A percentile compares a stretch with the other conserved stretches of the same genome.
Evolutionary conservation across 2,329 filamentous ascomycete genomes (phyloP).

Genomic region (Cladosporium colombiae): DNA sequence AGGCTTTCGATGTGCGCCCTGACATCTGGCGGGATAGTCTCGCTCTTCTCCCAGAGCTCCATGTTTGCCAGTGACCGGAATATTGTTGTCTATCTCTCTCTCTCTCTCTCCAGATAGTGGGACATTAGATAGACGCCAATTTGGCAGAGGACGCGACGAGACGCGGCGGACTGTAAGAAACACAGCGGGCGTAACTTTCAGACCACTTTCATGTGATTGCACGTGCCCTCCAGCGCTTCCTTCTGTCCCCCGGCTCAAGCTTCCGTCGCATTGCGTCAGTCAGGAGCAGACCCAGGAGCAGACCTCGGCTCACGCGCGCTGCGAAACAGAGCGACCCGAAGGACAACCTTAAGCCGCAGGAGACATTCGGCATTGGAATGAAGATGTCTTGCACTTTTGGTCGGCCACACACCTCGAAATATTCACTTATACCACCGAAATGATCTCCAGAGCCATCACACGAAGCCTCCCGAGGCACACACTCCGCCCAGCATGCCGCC

Average conservation of each 20-base stretch:
- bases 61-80: slow-evolving; percentile 21
- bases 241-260: slow-evolving; percentile 3
- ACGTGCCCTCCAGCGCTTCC: not conserved
- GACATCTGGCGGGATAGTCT: slow-evolving; percentile 80
- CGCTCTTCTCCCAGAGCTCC: slow-evolving; percentile 34
- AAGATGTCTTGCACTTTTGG: not conserved
- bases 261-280: not conserved
- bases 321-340: not conserved
- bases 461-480: slow-evolving; percentile 19
- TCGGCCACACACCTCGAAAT: not conserved
- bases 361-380: slow-evolving; percentile 1
- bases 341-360: slow-evolving; percentile 4
- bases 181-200: not conserved
- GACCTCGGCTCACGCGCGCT: slow-evolving; percentile 10
- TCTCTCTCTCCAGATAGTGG: not conserved
- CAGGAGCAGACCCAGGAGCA: not conserved
- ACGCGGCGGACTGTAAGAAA: slow-evolving; percentile 7
- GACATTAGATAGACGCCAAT: not conserved
- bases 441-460: slow-evolving; percentile 7
- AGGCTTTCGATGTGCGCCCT: slow-evolving; percentile 91
- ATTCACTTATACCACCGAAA: not conserved
- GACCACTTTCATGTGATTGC: not conserved
- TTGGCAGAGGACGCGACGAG: slow-evolving; percentile 9
- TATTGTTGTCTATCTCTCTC: not conserved
- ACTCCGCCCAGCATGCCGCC: slow-evolving; percentile 36